Base-by-base conservation (phyloP, 768 basidiomycete species). In the Trametes cubensis region DNA sequence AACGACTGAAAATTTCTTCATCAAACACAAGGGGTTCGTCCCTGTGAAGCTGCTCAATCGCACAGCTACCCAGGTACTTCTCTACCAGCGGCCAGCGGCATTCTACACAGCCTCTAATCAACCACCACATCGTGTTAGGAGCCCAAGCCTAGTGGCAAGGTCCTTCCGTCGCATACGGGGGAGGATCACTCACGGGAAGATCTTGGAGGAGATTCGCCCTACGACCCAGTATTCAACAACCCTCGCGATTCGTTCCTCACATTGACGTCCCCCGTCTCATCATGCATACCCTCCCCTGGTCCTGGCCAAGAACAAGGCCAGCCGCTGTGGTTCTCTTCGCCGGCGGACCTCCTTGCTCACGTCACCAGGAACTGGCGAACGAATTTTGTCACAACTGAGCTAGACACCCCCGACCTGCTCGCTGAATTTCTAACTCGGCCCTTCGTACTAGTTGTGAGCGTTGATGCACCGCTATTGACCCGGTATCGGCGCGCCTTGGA, bases 371-470 rank as follows among this genome's bases (percentile, higher is more conserved):
- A 90, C 65, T 99, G 96, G 96, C 81, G 80, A 46, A 73, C 78
- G 7, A 78, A 92, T 69, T 94, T 88, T 67, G 94, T 98, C 30
- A 96, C 95, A 0, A 74, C 78, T n/a, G 89, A 92, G 70, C 73
- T 95, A 21, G 71, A 72, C 44, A 85, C 83, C 1, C 76, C 76
- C 28, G 75, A 79, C 3, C 74, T 85, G 17, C 78, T 98, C 39
- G 82, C 83, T 61, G 75, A 80, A 51, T 98, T 97, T 70, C 72
- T 84, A 39, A 94, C 87, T 69, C 79, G 97, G 18, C 97, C 97
- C 0, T 98, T 94, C 73, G 94, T 97, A 73, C 77, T 98, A 72
- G 81, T 98, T 23, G 76, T 97, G 47, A 83, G 77, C 49, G 81
- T 94, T 30, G 94, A 98, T 64, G 96, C 93, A 0, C 95, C 95